Evolutionary conservation across 129 eudicot genomes (phyloP).

Genomic region (Saussurea involucrata): DNA sequence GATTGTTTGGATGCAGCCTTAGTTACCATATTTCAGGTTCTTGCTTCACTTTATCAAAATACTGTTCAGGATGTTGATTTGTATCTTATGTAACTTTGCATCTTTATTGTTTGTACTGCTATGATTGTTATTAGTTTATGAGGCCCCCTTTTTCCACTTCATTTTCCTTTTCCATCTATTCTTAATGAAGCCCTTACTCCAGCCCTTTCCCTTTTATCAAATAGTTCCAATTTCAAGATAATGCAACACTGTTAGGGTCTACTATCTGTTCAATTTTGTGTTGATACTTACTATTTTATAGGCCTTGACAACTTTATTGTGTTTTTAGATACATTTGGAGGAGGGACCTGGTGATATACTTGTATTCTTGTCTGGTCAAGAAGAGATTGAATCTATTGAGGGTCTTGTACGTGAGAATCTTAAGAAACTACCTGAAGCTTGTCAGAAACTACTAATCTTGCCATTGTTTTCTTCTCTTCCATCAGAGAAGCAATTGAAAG

Average conservation of each 20-base stretch:
- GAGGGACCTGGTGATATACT: slow-evolving; percentile 91
- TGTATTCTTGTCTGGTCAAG: slow-evolving; percentile 94
- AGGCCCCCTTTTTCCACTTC: not conserved
- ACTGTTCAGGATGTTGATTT: not conserved
- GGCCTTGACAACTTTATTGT: not conserved
- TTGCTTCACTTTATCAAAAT: not conserved
- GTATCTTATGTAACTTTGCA: not conserved
- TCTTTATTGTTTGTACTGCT: not conserved
- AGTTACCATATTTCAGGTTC: slow-evolving; percentile 86
- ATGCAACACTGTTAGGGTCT: not conserved
- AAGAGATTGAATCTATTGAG: slow-evolving; percentile 92
- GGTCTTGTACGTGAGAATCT: slow-evolving; percentile 69
- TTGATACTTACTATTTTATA: not conserved
- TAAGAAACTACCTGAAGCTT: slow-evolving; percentile 62
- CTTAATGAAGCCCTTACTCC: too few relatives aligned
- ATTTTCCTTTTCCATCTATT: not conserved
- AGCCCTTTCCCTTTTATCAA: not conserved
- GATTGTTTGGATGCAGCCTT: slow-evolving; percentile 90
- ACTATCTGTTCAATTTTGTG: not conserved
- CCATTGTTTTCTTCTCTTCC: slow-evolving; percentile 92
- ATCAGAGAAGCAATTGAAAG: slow-evolving; percentile 91
- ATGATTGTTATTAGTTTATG: not conserved
- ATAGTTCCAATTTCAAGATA: not conserved
- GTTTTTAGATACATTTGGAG: slow-evolving; percentile 74
- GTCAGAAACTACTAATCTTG: slow-evolving; percentile 53